A percentile compares a stretch with the other conserved stretches of the same genome.
Evolutionary conservation across 176 grass and related monocot genomes (phyloP).

Genomic region (Alopecurus myosuroides): DNA sequence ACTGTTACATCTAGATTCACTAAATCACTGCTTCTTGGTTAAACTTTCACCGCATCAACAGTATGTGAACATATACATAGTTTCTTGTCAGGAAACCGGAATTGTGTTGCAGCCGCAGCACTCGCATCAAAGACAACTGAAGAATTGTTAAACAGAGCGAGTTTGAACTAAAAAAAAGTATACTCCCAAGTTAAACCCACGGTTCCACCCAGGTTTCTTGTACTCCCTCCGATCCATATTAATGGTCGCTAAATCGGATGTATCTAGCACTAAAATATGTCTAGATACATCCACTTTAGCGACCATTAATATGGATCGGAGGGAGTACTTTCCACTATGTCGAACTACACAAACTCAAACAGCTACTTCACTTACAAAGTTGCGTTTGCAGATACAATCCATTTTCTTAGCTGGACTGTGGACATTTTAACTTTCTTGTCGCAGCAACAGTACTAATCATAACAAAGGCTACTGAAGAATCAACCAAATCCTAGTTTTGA

Average conservation of each 20-base stretch:
- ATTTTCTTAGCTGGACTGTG: neutral
- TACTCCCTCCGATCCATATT: too few species aligned
- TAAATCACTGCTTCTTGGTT: neutral
- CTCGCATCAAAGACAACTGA: neutral
- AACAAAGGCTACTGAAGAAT: neutral
- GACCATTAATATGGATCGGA: too few species aligned
- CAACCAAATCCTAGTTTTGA: neutral
- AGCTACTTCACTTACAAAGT: neutral
- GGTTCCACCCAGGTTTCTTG: too few species aligned
- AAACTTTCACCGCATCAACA: neutral
- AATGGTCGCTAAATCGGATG: too few species aligned
- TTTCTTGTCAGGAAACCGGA: neutral
- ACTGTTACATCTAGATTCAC: neutral
- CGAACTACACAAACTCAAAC: neutral
- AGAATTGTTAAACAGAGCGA: neutral
- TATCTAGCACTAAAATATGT: too few species aligned
- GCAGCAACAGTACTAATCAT: neutral
- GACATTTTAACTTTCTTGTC: neutral
- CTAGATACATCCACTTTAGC: too few species aligned
- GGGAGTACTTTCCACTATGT: neutral
- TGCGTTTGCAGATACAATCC: neutral
- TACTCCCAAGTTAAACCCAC: neutral
- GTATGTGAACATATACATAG: neutral
- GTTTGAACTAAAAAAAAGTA: neutral
- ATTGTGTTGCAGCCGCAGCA: neutral